phyloP scores from a whole-genome alignment of 306 rosid species.

The Acacia crassicarpa region DNA sequence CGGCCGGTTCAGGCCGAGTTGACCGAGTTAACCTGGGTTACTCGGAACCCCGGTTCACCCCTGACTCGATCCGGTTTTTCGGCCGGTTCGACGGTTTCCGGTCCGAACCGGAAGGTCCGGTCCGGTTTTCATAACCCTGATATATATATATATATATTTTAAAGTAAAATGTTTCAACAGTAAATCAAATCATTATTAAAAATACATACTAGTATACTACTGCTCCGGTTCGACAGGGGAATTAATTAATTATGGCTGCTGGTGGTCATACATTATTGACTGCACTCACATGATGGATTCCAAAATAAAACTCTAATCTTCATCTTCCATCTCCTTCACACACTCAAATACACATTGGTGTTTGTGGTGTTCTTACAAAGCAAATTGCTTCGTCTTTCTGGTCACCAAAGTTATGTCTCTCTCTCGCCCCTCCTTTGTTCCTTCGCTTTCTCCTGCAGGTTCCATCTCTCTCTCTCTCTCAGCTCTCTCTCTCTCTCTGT shows the following conservation, averaged over 20 bases:
- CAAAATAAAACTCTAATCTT: too few species aligned
- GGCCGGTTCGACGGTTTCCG: too few species aligned
- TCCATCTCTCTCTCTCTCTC: background rate
- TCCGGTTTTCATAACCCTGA: too few species aligned
- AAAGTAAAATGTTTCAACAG: too few species aligned
- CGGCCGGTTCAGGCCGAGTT: too few species aligned
- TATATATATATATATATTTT: too few species aligned
- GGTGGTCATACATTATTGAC: background rate
- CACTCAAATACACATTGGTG: background rate
- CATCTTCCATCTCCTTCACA: too few species aligned
- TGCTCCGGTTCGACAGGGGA: background rate
- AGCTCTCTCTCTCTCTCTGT: background rate
- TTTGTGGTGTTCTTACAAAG: background rate
- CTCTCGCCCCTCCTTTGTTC: background rate
- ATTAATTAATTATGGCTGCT: background rate
- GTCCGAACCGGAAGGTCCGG: too few species aligned
- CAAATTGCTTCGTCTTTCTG: background rate
- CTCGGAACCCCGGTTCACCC: too few species aligned
- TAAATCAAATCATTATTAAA: too few species aligned
- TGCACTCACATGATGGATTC: background rate
- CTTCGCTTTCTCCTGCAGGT: background rate
- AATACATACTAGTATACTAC: rapidly evolving
- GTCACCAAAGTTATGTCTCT: background rate
- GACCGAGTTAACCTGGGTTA: too few species aligned
- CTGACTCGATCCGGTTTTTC: too few species aligned